These are phyloP conservation scores for Vigna unguiculata DNA, from an alignment of 306 rosid genomes.

Conservation along the genomic window DNA sequence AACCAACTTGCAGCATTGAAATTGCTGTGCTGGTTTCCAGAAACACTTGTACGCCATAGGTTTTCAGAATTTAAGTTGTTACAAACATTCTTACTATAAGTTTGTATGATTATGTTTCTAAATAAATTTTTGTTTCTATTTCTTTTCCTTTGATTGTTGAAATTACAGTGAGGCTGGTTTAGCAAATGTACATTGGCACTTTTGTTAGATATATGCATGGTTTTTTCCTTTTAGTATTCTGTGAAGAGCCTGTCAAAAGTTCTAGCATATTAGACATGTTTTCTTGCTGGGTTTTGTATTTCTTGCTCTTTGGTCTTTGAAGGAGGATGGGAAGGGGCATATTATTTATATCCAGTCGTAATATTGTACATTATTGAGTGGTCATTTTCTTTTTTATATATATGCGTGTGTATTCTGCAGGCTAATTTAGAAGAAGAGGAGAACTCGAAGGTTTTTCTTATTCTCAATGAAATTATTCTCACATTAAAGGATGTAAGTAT, in stretches of 20 bases:
- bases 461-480: slow-evolving; percentile 88
- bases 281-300: slow-evolving; percentile 17
- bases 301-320: slow-evolving; percentile 5
- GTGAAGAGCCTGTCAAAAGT: not conserved
- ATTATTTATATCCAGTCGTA: not conserved
- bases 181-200: not conserved
- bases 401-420: slow-evolving; percentile 55
- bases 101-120: slow-evolving; percentile 10
- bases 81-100: not conserved
- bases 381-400: not conserved
- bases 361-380: not conserved
- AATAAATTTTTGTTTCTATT: not conserved
- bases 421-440: slow-evolving; percentile 70
- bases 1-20: slow-evolving; percentile 10
- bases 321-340: not conserved
- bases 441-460: slow-evolving; percentile 76
- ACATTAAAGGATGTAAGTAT: slow-evolving; percentile 80
- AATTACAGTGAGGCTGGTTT: slow-evolving; percentile 21
- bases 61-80: slow-evolving; percentile 3
- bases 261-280: slow-evolving; percentile 28
- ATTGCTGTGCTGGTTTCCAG: not conserved
- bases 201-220: not conserved
- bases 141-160: slow-evolving; percentile 35
- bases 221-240: not conserved
- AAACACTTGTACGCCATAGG: not conserved